Base-by-base conservation (phyloP, 192 early-diverging fungal species). In the Rhizoclosmatium globosum region DNA sequence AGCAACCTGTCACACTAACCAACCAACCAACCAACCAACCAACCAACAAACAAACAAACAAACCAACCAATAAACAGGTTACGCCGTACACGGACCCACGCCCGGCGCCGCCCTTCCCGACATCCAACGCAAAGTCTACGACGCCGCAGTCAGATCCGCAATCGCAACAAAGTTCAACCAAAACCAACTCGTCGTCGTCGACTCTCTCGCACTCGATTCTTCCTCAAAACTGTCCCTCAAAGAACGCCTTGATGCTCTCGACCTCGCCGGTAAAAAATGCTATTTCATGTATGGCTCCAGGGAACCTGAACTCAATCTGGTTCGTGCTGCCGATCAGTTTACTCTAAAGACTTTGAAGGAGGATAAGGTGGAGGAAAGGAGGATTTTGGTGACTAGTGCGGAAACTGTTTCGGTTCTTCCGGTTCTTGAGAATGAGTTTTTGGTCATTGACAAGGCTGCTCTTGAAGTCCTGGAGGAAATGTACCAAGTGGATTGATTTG, bases 111-210 rank as follows among this genome's bases (percentile, higher is more conserved):
- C 94, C 65, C 87, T 89, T 41, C 95, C 91, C 2, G 92, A 96
- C 64, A 83, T 99, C 45, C 95, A 92, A 59, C 85, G 90, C 68
- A 95, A 98, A 83, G 93, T 97, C 15, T 96, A 96, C 88, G 86
- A 93, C 53, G 82, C 91, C 76, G 96, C 92, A 47, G 86, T 98
- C 58, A 91, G 95, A 17, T 85, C 91, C 38, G 96, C 94, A 2
- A 87, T 99, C 3, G 92, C 94, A 23, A 87, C 94, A 57, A 99
- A 99, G 83, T 97, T 91, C 82, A 85, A 87, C 23, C 96, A 79
- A 50, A 79, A 96, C 82, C 95, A 98, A 82, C 81, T 99, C 21
- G 78, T 93, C 2, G 83, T 99, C 72, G 95, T 97, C 0, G 94
- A 98, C 71, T 44, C 23, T 4, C 79, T 90, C 23, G 2, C 65